Evolutionary conservation across 805 yeast genomes (phyloP).

Genomic region (Wickerhamiella sergipiensis): DNA sequence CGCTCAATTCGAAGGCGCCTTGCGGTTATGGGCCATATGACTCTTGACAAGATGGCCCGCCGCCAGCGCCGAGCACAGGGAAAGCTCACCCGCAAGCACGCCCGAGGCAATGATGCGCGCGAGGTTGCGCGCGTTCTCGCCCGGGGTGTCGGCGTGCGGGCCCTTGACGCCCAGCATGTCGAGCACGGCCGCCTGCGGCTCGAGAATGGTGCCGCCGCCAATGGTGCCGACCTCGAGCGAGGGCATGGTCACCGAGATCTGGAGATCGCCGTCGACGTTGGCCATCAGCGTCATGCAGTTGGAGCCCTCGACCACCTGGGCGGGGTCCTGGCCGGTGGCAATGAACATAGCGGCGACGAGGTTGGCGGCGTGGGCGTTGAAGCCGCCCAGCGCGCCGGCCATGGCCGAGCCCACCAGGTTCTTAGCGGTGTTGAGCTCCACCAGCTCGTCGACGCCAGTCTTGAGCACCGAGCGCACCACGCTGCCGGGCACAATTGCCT

Average conservation of each 20-base stretch:
- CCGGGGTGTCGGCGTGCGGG: conserved; percentile 87
- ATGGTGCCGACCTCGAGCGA: conserved; percentile 97
- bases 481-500: conserved; percentile 75
- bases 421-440: conserved; percentile 76
- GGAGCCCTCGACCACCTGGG: conserved; percentile 94
- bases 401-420: conserved; percentile 92
- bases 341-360: conserved; percentile 84
- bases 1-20: too few relatives aligned
- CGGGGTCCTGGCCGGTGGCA: conserved; percentile 99
- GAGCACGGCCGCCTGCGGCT: conserved; percentile 93
- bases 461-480: conserved; percentile 73
- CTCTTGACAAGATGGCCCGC: conserved; percentile 97
- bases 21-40: conserved; percentile 92
- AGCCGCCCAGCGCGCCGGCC: conserved; percentile 98
- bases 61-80: conserved; percentile 89
- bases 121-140: conserved; percentile 84
- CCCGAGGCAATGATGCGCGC: conserved; percentile 89
- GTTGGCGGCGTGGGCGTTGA: conserved; percentile 97
- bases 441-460: conserved; percentile 84
- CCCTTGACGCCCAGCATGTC: conserved; percentile 92
- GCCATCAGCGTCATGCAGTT: conserved; percentile 95
- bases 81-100: conserved; percentile 90
- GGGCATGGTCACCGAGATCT: conserved; percentile 97
- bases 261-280: conserved; percentile 65
- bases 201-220: conserved; percentile 97